Evolutionary conservation across 257 asterid species (phyloP), one percentile per base, ranked within the genome.

Genomic region (Rauvolfia tetraphylla): DNA sequence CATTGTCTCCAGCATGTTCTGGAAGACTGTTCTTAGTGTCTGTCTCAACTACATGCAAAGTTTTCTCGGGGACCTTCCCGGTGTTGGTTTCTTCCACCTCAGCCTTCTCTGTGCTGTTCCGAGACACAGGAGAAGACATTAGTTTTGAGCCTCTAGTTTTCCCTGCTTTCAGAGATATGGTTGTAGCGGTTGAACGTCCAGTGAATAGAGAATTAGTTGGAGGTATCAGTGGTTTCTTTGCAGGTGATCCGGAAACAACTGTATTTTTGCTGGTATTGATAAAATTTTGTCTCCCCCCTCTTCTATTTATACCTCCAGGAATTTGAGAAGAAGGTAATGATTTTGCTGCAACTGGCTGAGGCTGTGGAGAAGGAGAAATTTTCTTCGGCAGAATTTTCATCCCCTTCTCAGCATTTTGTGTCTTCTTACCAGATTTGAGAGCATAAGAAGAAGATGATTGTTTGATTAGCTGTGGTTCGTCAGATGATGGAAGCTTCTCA

Each of bases 11-110:
- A 66, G 49, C 53, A 33, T 76, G 74, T 76, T 72, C 80, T 12
- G 76, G 27, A 5, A 61, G 73, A 63, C 68, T 75, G 44, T 77
- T 83, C 73, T 23, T 56, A 3, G 71, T 73, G 82, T 84, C 88
- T 44, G 74, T 74, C 79, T 80, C 59, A 70, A 81, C 39, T 42
- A 83, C 90, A 77, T 84, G 92, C 89, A 90, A 80, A 51, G 80
- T 88, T 84, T 80, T 90, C 89, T 90, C 97, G 8, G 86, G 44
- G 44, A 83, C 85, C 62, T 80, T 78, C 82, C 84, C 89, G 39
- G 38, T 31, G 20, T 70, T 74, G 23, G 82, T 49, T 76, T 82
- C 73, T 72, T 77, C 81, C 36, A 73, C 58, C 79, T 74, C 79
- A 42, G 73, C 79, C 79, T 71, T 72, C 75, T 59, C 81, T 14